Evolutionary conservation across 2,329 filamentous ascomycete species (phyloP).

Genomic region (Trichoderma hamatum): DNA sequence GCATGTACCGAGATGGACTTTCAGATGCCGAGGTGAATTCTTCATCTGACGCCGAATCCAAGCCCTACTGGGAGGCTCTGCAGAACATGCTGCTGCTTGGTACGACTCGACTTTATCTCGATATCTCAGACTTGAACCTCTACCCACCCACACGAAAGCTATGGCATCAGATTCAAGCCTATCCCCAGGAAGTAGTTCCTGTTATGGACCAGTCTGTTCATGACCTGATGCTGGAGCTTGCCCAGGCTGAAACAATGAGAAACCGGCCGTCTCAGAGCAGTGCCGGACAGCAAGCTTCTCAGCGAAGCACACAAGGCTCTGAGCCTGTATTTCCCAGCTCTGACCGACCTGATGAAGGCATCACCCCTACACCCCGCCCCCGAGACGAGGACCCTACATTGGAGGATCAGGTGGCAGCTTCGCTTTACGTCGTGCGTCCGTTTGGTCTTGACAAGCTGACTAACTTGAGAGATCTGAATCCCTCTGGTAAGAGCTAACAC

Average conservation of each 20-base stretch:
- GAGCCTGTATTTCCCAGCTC: conserved; percentile 79
- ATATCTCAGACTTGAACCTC: conserved; percentile 84
- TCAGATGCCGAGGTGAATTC: conserved; percentile 72
- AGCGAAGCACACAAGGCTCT: conserved; percentile 63
- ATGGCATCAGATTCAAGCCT: conserved; percentile 92
- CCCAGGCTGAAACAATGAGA: conserved; percentile 75
- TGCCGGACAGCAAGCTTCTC: conserved; percentile 50
- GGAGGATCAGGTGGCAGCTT: conserved; percentile 79
- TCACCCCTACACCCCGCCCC: conserved; percentile 41
- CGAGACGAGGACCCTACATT: conserved; percentile 60
- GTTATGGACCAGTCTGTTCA: conserved; percentile 95
- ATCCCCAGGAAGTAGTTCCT: conserved; percentile 94
- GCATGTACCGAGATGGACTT: conserved; percentile 86
- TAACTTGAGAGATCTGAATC: conserved; percentile 93
- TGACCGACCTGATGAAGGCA: conserved; percentile 60
- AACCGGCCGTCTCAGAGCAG: conserved; percentile 65
- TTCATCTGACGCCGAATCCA: conserved; percentile 72
- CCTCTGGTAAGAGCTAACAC: conserved; percentile 60
- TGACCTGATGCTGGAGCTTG: conserved; percentile 89
- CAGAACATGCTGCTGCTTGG: conserved; percentile 90
- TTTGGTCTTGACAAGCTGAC: conserved; percentile 85
- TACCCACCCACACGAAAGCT: conserved; percentile 92
- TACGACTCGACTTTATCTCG: conserved; percentile 81
- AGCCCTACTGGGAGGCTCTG: conserved; percentile 82
- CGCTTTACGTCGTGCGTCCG: conserved; percentile 82